These are phyloP conservation scores for Podaxis carcinomalis DNA, from an alignment of 768 basidiomycete species.

Conservation along the genomic window DNA sequence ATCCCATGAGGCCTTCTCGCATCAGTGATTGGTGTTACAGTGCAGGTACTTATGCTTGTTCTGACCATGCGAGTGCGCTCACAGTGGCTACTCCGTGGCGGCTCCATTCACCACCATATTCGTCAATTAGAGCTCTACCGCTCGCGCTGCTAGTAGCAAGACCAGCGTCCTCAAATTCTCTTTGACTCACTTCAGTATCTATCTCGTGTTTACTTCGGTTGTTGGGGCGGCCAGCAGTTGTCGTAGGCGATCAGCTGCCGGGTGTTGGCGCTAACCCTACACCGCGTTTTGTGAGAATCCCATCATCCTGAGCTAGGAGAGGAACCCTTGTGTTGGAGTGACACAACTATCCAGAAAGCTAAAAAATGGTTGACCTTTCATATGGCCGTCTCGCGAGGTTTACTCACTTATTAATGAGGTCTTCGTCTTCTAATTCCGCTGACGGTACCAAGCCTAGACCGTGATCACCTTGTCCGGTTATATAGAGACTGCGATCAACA, in stretches of 20 bases:
- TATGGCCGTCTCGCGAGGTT: neutral
- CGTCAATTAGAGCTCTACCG: conserved; percentile 20
- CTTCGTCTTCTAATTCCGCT: neutral
- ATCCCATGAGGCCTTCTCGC: neutral
- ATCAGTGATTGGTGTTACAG: conserved; percentile 7
- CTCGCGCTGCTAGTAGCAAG: conserved; percentile 25
- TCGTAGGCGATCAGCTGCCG: too few relatives aligned
- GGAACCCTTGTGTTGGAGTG: neutral
- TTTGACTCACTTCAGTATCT: conserved; percentile 50
- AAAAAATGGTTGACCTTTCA: neutral
- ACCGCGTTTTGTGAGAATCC: too few relatives aligned
- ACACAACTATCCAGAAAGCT: neutral
- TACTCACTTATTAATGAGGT: neutral
- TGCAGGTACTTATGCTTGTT: conserved; percentile 24
- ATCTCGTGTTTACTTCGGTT: conserved; percentile 50
- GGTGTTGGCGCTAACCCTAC: too few relatives aligned
- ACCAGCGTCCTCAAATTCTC: conserved; percentile 32
- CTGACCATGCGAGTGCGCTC: conserved; percentile 33
- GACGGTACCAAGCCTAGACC: neutral
- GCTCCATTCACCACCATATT: conserved; percentile 31
- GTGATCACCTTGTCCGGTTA: neutral
- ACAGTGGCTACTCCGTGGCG: conserved; percentile 38
- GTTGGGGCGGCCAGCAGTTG: conserved; percentile 28
- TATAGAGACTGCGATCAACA: neutral
- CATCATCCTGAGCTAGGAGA: too few relatives aligned